Percentiles rank a stretch among this genome's conserved stretches.
These are phyloP conservation scores for Globisporangium camurandrum DNA, from an alignment of 352 stramenopile genomes.

Conservation along the genomic window DNA sequence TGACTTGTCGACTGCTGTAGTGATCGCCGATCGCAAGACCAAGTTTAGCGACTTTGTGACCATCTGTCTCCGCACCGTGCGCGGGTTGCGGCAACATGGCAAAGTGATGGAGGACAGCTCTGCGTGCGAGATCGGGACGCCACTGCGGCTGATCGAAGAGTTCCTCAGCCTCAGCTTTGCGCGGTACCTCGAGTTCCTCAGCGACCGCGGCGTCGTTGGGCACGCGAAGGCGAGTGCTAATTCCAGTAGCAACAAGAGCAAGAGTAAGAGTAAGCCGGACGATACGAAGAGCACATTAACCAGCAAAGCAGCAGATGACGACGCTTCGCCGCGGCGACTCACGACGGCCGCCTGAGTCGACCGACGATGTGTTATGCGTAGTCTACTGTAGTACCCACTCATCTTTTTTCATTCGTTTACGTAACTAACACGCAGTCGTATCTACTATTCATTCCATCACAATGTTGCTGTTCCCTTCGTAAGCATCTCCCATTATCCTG, in stretches of 20 bases:
- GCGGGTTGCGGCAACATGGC: constrained; percentile 58
- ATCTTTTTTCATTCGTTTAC: no score
- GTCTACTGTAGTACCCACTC: no score
- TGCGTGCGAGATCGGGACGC: constrained; percentile 45
- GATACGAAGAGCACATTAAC: no score
- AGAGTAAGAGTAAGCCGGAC: no score
- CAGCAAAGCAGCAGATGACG: no score
- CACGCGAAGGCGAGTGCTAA: constrained; percentile 1
- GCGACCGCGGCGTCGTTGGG: constrained; percentile 49
- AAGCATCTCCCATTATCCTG: no score
- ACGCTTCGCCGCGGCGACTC: not conserved
- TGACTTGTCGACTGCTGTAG: no score
- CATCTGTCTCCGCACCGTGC: constrained; percentile 39
- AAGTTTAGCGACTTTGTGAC: constrained; percentile 50
- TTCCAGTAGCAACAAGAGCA: not conserved
- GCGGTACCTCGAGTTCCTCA: constrained; percentile 54
- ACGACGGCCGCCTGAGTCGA: constrained; percentile 1
- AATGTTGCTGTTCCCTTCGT: no score
- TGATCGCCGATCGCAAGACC: constrained; percentile 42
- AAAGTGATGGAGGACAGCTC: constrained; percentile 38
- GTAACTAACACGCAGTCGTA: no score
- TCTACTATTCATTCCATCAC: no score
- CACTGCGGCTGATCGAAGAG: constrained; percentile 53
- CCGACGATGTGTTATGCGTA: no score
- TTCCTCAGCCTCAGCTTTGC: constrained; percentile 67